phyloP scores from a whole-genome alignment of 371 early-diverging fungal genomes.

The Apophysomyces sp. region DNA sequence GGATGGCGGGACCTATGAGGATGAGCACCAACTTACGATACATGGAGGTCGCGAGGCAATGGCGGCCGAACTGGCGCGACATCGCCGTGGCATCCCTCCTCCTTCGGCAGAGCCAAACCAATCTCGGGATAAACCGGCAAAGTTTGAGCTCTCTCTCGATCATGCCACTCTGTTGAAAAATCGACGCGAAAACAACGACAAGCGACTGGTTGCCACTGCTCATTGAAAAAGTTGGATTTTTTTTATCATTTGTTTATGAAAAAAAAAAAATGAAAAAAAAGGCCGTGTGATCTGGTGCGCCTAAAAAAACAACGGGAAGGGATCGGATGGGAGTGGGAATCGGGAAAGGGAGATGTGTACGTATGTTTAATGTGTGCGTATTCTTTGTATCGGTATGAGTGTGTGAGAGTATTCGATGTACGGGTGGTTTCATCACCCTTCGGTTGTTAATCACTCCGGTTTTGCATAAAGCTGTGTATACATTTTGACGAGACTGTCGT shows the following conservation, averaged over 20 bases:
- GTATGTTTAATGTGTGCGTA: background rate
- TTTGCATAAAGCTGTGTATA: conserved; percentile 79
- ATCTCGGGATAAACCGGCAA: conserved; percentile 1
- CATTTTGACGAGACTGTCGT: conserved; percentile 84
- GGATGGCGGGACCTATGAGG: conserved; percentile 23
- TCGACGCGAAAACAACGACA: conserved; percentile 3
- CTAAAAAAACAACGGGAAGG: background rate
- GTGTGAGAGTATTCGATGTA: background rate
- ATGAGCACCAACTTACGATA: background rate
- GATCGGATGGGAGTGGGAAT: background rate
- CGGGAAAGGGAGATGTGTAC: background rate
- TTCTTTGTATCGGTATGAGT: background rate
- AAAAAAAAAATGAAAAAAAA: background rate
- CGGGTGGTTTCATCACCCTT: conserved; percentile 4
- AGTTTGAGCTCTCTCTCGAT: conserved; percentile 16
- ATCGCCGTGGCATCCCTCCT: conserved; percentile 5
- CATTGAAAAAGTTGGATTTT: background rate
- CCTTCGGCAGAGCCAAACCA: background rate
- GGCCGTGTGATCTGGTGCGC: background rate
- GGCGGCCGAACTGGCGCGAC: background rate
- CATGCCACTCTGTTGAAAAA: conserved; percentile 21
- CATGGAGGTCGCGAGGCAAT: background rate
- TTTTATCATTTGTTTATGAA: background rate
- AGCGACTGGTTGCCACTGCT: background rate
- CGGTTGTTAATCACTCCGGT: conserved; percentile 6